A percentile compares a stretch with the other conserved stretches of the same genome.
These are phyloP conservation scores for Malus hybrid DNA, from an alignment of 331 rosid genomes.

Conservation along the genomic window DNA sequence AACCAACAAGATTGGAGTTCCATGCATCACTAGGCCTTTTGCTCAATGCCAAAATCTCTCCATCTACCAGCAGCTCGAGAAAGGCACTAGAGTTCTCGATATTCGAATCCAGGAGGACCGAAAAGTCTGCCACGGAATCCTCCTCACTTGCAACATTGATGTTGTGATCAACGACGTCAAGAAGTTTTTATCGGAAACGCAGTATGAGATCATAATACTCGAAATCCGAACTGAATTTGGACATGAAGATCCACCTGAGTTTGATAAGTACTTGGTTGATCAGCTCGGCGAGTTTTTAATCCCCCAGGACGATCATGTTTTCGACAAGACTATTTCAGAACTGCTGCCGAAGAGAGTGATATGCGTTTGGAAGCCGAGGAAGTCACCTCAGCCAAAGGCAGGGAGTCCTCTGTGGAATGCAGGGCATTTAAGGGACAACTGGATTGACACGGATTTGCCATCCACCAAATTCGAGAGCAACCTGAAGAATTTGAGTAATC, in stretches of 20 bases:
- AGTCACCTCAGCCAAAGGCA: conserved; percentile 46
- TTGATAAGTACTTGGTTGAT: conserved; percentile 54
- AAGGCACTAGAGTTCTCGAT: conserved; percentile 54
- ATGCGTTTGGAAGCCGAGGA: conserved; percentile 86
- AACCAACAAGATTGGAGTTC: conserved; percentile 69
- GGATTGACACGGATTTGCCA: conserved; percentile 88
- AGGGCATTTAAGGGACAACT: conserved; percentile 61
- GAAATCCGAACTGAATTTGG: conserved; percentile 84
- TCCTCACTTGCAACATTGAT: conserved; percentile 51
- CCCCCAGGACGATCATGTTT: conserved; percentile 58
- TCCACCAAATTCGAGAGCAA: conserved; percentile 77
- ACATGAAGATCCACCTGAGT: conserved; percentile 67
- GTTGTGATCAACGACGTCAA: conserved; percentile 51
- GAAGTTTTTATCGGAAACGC: conserved; percentile 53
- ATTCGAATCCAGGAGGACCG: conserved; percentile 65
- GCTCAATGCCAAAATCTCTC: conserved; percentile 85
- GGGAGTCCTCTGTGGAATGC: conserved; percentile 65
- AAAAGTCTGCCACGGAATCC: conserved; percentile 72
- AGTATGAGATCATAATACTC: conserved; percentile 57
- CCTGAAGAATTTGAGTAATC: conserved; percentile 61
- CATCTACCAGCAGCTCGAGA: conserved; percentile 53
- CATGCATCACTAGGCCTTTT: conserved; percentile 65
- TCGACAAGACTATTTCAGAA: conserved; percentile 50
- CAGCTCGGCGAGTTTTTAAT: conserved; percentile 57
- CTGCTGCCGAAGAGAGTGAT: conserved; percentile 59